Base-by-base conservation (phyloP, 495 filamentous ascomycete species). In the Hyaloscypha variabilis region DNA sequence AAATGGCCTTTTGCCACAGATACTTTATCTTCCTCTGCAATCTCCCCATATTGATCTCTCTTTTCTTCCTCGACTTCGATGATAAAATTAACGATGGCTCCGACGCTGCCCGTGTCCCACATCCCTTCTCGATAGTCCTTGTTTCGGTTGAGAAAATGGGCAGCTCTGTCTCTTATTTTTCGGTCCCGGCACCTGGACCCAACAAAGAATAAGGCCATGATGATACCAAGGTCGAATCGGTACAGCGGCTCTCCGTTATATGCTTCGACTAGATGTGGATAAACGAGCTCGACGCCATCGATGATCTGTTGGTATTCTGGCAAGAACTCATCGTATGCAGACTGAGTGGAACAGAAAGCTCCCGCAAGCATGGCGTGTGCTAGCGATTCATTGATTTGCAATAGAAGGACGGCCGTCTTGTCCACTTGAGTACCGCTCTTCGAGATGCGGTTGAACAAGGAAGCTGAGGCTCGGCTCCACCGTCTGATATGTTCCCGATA, bases 61-160 rank as follows among this genome's bases (percentile, higher is more conserved):
- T 56, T 62, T 31, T 60, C 50, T 3, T 51, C 57, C 23, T 68
- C 66, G 6, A 68, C 0, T 10, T 57, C 36, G 28, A 42, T 52
- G 8, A 54, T 3, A 54, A 54, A 64, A 11, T 8, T 28, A 31
- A 25, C 46, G 11, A 60, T 24, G 36, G n/a, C 1, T 24, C 23
- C 50, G 14, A 51, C 50, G 19, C 54, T 50, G 6, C 30, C 6
- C 5, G 49, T 30, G 39, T 82, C 77, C 75, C 77, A 82, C 2
- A 81, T 68, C 0, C 81, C 81, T 68, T 85, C 81, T 65, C 78
- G 50, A 53, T 52, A 42, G 14, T 59, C 29, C n/a, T n/a, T 24
- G 13, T 34, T 34, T 6, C 42, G n/a, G 10, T 28, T n/a, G 14
- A 67, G n/a, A 8, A 67, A 28, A 8, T 54, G 39, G 3, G 63